Evolutionary conservation across 2,329 filamentous ascomycete species (phyloP).

Genomic region (Phialophora verrucosa): DNA sequence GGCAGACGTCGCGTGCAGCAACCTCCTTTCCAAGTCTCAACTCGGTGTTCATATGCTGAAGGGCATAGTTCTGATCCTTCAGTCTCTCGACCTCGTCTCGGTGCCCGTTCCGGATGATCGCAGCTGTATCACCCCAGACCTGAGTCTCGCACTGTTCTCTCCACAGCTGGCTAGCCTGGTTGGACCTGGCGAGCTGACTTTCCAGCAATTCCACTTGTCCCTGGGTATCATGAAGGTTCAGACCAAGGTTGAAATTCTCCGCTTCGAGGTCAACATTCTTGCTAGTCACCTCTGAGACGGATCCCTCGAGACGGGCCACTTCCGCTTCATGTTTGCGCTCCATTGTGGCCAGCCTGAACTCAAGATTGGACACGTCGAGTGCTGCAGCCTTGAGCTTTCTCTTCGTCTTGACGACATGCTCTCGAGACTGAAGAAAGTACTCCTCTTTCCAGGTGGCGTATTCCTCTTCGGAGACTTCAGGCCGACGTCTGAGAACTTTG

Average conservation of each 20-base stretch:
- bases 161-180: constrained; percentile 3
- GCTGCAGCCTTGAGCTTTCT: background rate
- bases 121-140: constrained; percentile 15
- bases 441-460: background rate
- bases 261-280: constrained; percentile 10
- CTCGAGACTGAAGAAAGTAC: background rate
- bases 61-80: constrained; percentile 2
- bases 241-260: constrained; percentile 7
- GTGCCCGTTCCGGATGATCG: constrained; percentile 1
- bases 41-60: constrained; percentile 1
- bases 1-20: background rate
- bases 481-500: background rate
- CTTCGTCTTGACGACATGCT: constrained; percentile 7
- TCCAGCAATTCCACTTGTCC: background rate
- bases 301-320: constrained; percentile 2
- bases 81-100: background rate
- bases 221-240: background rate
- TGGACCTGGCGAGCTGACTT: background rate
- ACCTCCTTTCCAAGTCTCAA: background rate
- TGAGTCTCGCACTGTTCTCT: constrained; percentile 5
- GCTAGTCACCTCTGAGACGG: constrained; percentile 5
- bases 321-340: constrained; percentile 2
- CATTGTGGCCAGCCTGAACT: constrained; percentile 10
- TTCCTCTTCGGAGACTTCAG: background rate
- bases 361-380: constrained; percentile 1